These are phyloP conservation scores for Aspergillus panamensis DNA, from an alignment of 495 filamentous ascomycete genomes.

Conservation along the genomic window DNA sequence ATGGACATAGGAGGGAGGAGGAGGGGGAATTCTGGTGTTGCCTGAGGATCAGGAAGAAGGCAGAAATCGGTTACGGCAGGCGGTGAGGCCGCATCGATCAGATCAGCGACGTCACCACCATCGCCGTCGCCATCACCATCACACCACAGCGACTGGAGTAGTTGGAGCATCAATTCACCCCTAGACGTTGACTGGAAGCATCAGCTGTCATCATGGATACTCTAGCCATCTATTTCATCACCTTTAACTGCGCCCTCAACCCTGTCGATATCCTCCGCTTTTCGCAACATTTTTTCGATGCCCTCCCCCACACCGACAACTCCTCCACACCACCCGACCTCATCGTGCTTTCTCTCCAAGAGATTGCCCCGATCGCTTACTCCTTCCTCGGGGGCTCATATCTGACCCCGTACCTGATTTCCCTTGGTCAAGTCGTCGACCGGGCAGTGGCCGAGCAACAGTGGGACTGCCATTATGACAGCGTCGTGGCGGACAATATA, in stretches of 20 bases:
- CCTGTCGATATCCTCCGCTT: conserved; percentile 62
- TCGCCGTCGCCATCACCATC: too few relatives aligned
- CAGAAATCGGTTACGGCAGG: too few relatives aligned
- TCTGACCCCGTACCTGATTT: conserved; percentile 69
- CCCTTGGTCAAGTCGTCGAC: conserved; percentile 64
- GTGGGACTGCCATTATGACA: conserved; percentile 45
- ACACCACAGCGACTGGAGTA: too few relatives aligned
- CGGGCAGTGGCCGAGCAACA: conserved; percentile 50
- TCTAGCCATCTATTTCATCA: conserved; percentile 67
- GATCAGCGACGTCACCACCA: too few relatives aligned
- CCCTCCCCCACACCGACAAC: conserved; percentile 50
- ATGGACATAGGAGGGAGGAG: not conserved
- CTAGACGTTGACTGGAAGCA: too few relatives aligned
- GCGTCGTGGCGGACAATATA: conserved; percentile 60
- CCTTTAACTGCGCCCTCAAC: conserved; percentile 82
- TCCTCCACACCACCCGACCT: conserved; percentile 54
- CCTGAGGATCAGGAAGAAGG: too few relatives aligned
- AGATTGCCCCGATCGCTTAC: conserved; percentile 78
- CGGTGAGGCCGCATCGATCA: too few relatives aligned
- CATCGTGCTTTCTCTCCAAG: conserved; percentile 78
- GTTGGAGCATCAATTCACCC: too few relatives aligned
- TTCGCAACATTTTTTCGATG: conserved; percentile 67
- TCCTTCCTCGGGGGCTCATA: conserved; percentile 83
- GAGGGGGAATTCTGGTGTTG: too few relatives aligned
- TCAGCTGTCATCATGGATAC: conserved; percentile 38